Conservation (phyloP, 441 rosid genomes). For the Flueggea neowawraea region DNA sequence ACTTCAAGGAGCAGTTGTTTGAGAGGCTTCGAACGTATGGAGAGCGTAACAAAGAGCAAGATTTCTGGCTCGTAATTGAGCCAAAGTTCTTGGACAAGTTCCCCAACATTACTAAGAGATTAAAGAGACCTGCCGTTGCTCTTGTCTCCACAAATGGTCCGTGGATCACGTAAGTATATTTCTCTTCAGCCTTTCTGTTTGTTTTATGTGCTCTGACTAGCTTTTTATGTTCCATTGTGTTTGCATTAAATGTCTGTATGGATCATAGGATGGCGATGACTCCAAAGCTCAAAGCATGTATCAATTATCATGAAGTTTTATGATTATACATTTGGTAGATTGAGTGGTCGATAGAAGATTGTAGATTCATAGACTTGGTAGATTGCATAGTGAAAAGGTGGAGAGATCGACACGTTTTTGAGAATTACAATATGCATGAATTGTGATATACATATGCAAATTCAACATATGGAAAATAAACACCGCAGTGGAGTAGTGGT, state of each 20-base stretch:
- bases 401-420: no score
- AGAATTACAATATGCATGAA: no score
- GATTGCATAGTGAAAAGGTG: no score
- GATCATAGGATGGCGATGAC: no score
- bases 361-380: no score
- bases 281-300: no score
- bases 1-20: slow-evolving; percentile 77
- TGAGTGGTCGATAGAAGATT: no score
- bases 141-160: slow-evolving; percentile 84
- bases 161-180: slow-evolving; percentile 80
- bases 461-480: no score
- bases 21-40: slow-evolving; percentile 71
- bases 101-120: slow-evolving; percentile 72
- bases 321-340: no score
- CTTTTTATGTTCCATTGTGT: neutral
- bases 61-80: slow-evolving; percentile 92
- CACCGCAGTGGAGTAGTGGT: no score
- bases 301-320: no score
- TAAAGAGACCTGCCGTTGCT: slow-evolving; percentile 93
- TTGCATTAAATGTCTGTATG: neutral
- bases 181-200: neutral
- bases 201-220: neutral
- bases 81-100: slow-evolving; percentile 84
- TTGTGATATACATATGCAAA: no score
- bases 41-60: slow-evolving; percentile 59